Evolutionary conservation across 345 rosid species (phyloP).

Genomic region (Salix brachista): DNA sequence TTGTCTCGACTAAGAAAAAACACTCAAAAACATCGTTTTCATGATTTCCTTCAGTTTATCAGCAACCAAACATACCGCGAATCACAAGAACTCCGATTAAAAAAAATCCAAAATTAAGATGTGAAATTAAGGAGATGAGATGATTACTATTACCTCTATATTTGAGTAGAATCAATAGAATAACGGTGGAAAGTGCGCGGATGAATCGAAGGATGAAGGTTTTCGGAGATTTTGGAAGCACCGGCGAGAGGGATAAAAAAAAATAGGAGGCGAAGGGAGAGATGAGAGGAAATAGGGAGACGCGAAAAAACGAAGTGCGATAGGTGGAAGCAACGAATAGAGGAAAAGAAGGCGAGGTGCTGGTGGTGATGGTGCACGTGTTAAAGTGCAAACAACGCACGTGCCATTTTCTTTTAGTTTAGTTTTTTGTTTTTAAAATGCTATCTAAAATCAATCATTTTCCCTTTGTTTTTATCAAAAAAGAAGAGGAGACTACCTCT

Average conservation of each 20-base stretch:
- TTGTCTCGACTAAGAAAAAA: neutral
- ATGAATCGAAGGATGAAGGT: neutral
- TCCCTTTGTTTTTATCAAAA: neutral
- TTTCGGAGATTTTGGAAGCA: neutral
- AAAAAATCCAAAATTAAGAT: neutral
- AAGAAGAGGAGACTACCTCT: neutral
- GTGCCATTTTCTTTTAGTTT: neutral
- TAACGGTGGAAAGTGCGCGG: neutral
- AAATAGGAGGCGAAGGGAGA: neutral
- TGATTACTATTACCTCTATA: neutral
- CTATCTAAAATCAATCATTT: neutral
- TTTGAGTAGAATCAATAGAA: neutral
- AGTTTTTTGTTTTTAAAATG: neutral
- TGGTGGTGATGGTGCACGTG: conserved; percentile 13
- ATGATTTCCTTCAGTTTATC: neutral
- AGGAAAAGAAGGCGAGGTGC: neutral
- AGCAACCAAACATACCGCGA: neutral
- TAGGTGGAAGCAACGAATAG: conserved; percentile 11
- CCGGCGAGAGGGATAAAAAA: neutral
- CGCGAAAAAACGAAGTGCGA: neutral
- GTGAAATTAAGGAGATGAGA: neutral
- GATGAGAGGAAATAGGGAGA: neutral
- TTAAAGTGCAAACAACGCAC: neutral
- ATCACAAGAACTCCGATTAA: neutral
- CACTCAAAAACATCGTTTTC: neutral